Percentiles rank a stretch among this genome's conserved stretches.
Evolutionary conservation across 768 basidiomycete genomes (phyloP).

Genomic region (Tubosaeta brunneosetosa): DNA sequence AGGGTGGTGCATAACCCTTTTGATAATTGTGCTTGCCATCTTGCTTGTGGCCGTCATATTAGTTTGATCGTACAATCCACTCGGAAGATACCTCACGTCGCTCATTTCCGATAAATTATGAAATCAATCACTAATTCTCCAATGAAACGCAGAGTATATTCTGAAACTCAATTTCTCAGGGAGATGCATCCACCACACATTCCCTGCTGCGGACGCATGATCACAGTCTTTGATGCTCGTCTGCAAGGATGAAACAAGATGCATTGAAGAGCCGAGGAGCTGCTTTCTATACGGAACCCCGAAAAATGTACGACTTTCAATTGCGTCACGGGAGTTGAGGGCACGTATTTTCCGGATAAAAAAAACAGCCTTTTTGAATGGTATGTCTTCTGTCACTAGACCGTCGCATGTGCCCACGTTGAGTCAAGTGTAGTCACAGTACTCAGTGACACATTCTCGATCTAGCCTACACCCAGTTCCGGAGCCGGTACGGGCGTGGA

Average conservation of each 20-base stretch:
- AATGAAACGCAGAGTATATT: neutral
- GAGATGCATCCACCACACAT: neutral
- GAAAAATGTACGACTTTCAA: neutral
- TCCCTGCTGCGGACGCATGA: neutral
- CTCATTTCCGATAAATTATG: constrained; percentile 14
- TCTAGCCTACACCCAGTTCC: no score
- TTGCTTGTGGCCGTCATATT: constrained; percentile 80
- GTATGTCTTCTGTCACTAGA: neutral
- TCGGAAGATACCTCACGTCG: constrained; percentile 7
- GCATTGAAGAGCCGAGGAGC: neutral
- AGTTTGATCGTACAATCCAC: constrained; percentile 35
- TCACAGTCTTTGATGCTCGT: neutral
- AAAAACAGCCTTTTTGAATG: neutral
- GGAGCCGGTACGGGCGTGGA: no score
- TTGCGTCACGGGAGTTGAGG: no score
- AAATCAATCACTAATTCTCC: constrained; percentile 1
- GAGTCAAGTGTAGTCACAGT: neutral
- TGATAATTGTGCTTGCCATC: constrained; percentile 74
- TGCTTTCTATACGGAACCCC: neutral
- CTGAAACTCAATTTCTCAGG: neutral
- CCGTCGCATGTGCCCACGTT: neutral
- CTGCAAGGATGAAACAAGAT: neutral
- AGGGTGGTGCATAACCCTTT: constrained; percentile 83
- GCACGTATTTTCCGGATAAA: neutral
- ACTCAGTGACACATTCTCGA: no score